A percentile compares a stretch with the other conserved stretches of the same genome.
These are phyloP conservation scores for Periconia macrospinosa DNA, from an alignment of 2,329 filamentous ascomycete species.

Conservation along the genomic window DNA sequence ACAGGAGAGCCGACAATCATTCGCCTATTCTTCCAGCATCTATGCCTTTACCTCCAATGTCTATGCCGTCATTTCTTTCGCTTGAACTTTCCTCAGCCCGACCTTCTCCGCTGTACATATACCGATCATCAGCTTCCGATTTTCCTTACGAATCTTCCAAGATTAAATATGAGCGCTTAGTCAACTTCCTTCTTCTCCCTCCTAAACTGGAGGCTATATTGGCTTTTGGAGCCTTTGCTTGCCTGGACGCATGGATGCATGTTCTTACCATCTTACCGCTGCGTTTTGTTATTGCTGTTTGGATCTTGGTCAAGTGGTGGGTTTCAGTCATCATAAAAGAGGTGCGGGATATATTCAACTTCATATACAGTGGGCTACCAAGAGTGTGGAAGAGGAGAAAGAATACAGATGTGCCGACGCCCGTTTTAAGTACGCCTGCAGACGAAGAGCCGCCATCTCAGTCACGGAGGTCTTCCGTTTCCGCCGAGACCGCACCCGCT, in stretches of 20 bases:
- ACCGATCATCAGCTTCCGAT: slow-evolving; percentile 58
- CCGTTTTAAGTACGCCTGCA: slow-evolving; percentile 23
- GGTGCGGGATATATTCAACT: slow-evolving; percentile 68
- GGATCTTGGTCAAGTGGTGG: slow-evolving; percentile 80
- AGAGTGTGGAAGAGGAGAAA: slow-evolving; percentile 72
- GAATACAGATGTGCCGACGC: slow-evolving; percentile 40
- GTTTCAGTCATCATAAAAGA: slow-evolving; percentile 71
- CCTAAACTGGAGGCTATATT: slow-evolving; percentile 81
- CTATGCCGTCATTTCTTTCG: slow-evolving; percentile 67
- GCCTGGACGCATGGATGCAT: slow-evolving; percentile 94
- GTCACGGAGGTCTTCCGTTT: slow-evolving; percentile 30
- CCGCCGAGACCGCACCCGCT: slow-evolving; percentile 9
- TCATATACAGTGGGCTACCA: slow-evolving; percentile 78
- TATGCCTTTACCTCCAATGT: slow-evolving; percentile 64
- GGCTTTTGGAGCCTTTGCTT: slow-evolving; percentile 85
- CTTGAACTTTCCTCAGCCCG: slow-evolving; percentile 63
- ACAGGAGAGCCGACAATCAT: slow-evolving; percentile 32
- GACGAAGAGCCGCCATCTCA: slow-evolving; percentile 30
- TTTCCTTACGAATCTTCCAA: slow-evolving; percentile 89
- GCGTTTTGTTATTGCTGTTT: slow-evolving; percentile 78
- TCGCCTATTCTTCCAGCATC: slow-evolving; percentile 52
- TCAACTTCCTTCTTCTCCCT: slow-evolving; percentile 85
- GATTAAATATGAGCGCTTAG: slow-evolving; percentile 86
- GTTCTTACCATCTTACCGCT: slow-evolving; percentile 94
- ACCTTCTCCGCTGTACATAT: slow-evolving; percentile 66